Percentiles rank a stretch among this genome's conserved stretches.
phyloP scores from a whole-genome alignment of 164 flowering plant genomes.

The Nymphaea thermarum region DNA sequence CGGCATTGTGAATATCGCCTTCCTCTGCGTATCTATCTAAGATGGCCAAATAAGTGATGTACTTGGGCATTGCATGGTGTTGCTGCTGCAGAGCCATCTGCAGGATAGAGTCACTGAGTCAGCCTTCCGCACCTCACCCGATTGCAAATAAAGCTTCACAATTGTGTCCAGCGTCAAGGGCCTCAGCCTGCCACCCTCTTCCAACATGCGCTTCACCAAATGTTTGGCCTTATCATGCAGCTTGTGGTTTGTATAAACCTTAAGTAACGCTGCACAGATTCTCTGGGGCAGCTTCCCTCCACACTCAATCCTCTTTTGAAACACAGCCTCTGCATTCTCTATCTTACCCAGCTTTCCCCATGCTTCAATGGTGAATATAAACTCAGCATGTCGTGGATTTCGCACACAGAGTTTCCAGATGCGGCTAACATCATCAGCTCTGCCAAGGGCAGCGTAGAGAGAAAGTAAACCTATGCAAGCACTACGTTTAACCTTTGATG shows the following conservation, averaged over 20 bases:
- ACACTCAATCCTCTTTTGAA: conserved; percentile 29
- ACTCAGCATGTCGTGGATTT: conserved; percentile 30
- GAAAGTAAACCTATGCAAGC: conserved; percentile 37
- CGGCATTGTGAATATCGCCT: conserved; percentile 77
- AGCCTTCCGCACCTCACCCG: conserved; percentile 84
- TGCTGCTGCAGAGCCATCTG: conserved; percentile 31
- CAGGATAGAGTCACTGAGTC: conserved; percentile 56
- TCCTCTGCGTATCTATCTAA: conserved; percentile 59
- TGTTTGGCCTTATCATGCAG: conserved; percentile 60
- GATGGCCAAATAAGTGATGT: conserved; percentile 32
- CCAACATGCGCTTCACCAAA: conserved; percentile 53
- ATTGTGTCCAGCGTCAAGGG: conserved; percentile 66
- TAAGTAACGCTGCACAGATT: conserved; percentile 35
- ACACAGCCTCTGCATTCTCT: conserved; percentile 69
- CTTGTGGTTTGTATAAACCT: conserved; percentile 53
- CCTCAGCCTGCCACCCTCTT: conserved; percentile 36
- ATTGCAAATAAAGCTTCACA: conserved; percentile 61
- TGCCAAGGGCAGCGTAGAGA: conserved; percentile 61
- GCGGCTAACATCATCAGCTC: conserved; percentile 47
- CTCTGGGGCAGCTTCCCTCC: conserved; percentile 26
- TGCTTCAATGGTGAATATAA: conserved; percentile 57
- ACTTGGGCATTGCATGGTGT: conserved; percentile 33
- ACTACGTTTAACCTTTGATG: conserved; percentile 26
- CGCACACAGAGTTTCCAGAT: conserved; percentile 56
- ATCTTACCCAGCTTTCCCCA: conserved; percentile 63